Evolutionary conservation across 2,329 filamentous ascomycete genomes (phyloP).

Genomic region (Arachnopeziza araneosa): DNA sequence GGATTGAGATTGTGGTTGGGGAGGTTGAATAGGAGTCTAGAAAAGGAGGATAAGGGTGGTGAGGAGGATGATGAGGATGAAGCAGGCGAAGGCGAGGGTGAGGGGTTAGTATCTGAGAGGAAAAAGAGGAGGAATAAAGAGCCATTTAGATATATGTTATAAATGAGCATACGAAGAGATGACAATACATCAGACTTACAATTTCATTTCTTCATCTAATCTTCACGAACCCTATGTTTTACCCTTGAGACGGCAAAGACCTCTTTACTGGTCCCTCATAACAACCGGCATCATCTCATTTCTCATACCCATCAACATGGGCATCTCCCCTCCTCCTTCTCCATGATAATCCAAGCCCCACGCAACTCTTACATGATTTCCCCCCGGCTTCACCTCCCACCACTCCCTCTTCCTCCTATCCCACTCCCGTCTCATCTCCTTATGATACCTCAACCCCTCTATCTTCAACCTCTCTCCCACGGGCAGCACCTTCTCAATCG

Average conservation of each 20-base stretch:
- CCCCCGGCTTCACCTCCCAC: not conserved
- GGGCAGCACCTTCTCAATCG: not conserved
- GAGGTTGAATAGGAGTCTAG: slow-evolving; percentile 19
- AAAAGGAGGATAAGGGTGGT: slow-evolving; percentile 10
- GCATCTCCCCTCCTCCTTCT: not conserved
- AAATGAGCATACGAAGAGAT: not conserved
- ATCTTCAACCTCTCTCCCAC: not conserved
- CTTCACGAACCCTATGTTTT: too few species aligned
- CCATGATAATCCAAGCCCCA: not conserved
- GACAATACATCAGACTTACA: not conserved
- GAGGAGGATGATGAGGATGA: not conserved
- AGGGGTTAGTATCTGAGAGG: slow-evolving; percentile 5
- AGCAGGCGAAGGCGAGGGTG: slow-evolving; percentile 13
- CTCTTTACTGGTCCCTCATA: not conserved
- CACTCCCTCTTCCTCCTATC: not conserved
- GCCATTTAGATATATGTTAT: slow-evolving; percentile 21
- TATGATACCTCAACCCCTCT: not conserved
- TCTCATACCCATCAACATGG: not conserved
- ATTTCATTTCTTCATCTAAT: too few species aligned
- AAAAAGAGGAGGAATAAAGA: slow-evolving; percentile 2
- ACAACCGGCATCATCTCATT: not conserved
- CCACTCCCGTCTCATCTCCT: not conserved
- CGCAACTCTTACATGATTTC: not conserved
- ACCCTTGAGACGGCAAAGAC: too few species aligned
- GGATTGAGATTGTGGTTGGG: slow-evolving; percentile 34